Evolutionary conservation across 371 early-diverging fungal species (phyloP).

Genomic region (Mucor lusitanicus): DNA sequence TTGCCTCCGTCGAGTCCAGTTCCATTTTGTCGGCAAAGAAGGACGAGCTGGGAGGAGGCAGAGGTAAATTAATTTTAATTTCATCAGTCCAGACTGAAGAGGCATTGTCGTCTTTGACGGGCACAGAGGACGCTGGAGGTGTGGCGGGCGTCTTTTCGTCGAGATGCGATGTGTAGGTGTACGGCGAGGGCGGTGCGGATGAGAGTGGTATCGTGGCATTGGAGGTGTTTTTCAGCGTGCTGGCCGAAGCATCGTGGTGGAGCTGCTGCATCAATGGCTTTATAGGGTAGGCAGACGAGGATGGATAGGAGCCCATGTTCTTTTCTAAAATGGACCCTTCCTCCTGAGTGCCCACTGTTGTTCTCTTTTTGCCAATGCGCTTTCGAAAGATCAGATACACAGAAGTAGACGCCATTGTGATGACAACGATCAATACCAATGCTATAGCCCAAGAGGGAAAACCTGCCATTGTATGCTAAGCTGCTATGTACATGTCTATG

Average conservation of each 20-base stretch:
- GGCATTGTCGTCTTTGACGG: background rate
- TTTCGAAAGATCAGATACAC: conserved; percentile 16
- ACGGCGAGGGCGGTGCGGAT: background rate
- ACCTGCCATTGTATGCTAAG: background rate
- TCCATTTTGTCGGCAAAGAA: conserved; percentile 52
- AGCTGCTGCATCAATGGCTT: conserved; percentile 1
- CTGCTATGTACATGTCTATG: background rate
- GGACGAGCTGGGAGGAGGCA: conserved; percentile 31
- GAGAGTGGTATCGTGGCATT: conserved; percentile 2
- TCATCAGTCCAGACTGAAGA: conserved; percentile 4
- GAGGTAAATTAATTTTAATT: conserved; percentile 17
- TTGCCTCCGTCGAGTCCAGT: conserved; percentile 34
- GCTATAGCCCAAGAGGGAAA: conserved; percentile 30
- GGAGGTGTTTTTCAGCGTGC: background rate
- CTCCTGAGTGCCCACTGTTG: conserved; percentile 9
- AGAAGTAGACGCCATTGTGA: conserved; percentile 5
- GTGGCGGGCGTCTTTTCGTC: background rate
- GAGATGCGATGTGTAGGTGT: background rate
- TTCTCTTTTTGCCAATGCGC: conserved; percentile 3
- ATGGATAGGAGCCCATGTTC: background rate
- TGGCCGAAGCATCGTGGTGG: conserved; percentile 1
- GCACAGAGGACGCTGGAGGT: background rate
- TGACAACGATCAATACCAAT: conserved; percentile 11
- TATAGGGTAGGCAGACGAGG: conserved; percentile 7
- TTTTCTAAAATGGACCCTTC: conserved; percentile 2